Percentiles rank a stretch among this genome's conserved stretches.
phyloP scores from a whole-genome alignment of 2,329 filamentous ascomycete genomes.

The Ophiobolus disseminans region DNA sequence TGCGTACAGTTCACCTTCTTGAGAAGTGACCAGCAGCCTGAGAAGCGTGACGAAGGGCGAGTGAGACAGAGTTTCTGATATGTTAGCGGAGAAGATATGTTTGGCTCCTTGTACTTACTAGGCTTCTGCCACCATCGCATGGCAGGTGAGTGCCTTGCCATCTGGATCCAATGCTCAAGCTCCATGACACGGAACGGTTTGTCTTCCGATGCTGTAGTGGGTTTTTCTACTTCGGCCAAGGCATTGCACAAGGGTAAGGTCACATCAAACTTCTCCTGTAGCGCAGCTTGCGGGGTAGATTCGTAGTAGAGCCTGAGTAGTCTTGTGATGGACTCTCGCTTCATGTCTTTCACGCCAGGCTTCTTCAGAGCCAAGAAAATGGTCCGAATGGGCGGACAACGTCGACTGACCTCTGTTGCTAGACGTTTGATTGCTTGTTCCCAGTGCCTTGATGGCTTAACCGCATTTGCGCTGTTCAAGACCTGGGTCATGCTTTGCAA shows the following conservation, averaged over 20 bases:
- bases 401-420: slow-evolving; percentile 75
- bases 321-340: slow-evolving; percentile 79
- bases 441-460: slow-evolving; percentile 64
- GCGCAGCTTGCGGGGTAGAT: slow-evolving; percentile 76
- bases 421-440: slow-evolving; percentile 71
- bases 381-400: slow-evolving; percentile 83
- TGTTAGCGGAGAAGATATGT: slow-evolving; percentile 13
- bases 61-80: slow-evolving; percentile 62
- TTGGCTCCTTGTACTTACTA: slow-evolving; percentile 45
- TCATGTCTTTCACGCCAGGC: slow-evolving; percentile 73
- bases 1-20: slow-evolving; percentile 57
- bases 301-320: slow-evolving; percentile 86
- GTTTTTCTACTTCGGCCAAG: slow-evolving; percentile 65
- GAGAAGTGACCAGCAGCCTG: slow-evolving; percentile 62
- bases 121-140: slow-evolving; percentile 91
- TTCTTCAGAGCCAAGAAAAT: slow-evolving; percentile 76
- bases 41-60: slow-evolving; percentile 78
- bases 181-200: slow-evolving; percentile 72
- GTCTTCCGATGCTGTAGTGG: slow-evolving; percentile 49
- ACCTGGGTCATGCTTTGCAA: slow-evolving; percentile 69
- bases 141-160: slow-evolving; percentile 79
- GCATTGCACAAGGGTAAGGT: slow-evolving; percentile 76
- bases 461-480: slow-evolving; percentile 59
- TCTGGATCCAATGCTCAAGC: slow-evolving; percentile 79
- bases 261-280: slow-evolving; percentile 87